These are phyloP conservation scores for Solanum etuberosum DNA, from an alignment of 257 asterid genomes.

Conservation along the genomic window DNA sequence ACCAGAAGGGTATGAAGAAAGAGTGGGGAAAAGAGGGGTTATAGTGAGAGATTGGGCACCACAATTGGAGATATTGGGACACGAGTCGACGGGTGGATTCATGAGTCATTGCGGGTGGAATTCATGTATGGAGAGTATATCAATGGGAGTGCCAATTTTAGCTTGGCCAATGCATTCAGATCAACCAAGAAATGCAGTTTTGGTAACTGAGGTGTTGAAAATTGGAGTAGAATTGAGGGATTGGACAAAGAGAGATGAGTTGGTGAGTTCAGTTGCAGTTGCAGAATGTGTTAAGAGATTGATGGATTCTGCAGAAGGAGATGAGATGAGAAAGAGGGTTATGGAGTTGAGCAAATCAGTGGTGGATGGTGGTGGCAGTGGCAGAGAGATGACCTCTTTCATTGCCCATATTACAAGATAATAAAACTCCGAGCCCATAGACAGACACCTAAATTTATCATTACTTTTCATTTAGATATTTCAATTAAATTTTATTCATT, in stretches of 20 bases:
- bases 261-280: not conserved
- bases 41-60: slow-evolving; percentile 39
- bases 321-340: slow-evolving; percentile 32
- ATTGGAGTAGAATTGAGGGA: slow-evolving; percentile 10
- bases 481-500: no score
- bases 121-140: slow-evolving; percentile 33
- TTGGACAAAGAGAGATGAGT: slow-evolving; percentile 14
- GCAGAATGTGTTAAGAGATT: slow-evolving; percentile 11
- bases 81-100: slow-evolving; percentile 27
- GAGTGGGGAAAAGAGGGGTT: slow-evolving; percentile 10
- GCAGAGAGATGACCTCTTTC: slow-evolving; percentile 30
- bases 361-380: slow-evolving; percentile 25
- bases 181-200: slow-evolving; percentile 31
- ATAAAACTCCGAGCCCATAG: accelerated
- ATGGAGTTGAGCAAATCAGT: slow-evolving; percentile 20
- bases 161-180: slow-evolving; percentile 57
- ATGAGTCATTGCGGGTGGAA: slow-evolving; percentile 45
- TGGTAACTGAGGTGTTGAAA: slow-evolving; percentile 11
- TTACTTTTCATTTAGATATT: no score
- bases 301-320: slow-evolving; percentile 41
- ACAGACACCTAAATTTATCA: no score
- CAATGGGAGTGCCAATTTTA: slow-evolving; percentile 31
- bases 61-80: slow-evolving; percentile 25
- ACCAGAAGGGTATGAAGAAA: slow-evolving; percentile 22
- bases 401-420: slow-evolving; percentile 34